A percentile compares a stretch with the other conserved stretches of the same genome.
Evolutionary conservation across 352 stramenopile genomes (phyloP).

Genomic region (Halophytophthora batemanensis): DNA sequence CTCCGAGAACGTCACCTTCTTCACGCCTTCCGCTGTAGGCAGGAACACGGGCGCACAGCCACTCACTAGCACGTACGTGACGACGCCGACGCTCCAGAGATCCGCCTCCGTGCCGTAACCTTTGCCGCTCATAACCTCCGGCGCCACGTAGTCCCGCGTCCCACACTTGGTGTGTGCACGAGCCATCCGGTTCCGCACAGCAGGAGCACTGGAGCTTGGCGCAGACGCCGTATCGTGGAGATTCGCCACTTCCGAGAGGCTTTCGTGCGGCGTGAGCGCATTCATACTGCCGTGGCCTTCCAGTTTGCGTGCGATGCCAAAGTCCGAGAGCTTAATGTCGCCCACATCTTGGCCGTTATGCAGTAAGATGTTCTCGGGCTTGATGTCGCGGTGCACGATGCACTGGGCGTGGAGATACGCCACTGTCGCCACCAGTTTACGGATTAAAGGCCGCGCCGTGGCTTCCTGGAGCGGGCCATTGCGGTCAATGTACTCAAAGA

Average conservation of each 20-base stretch:
- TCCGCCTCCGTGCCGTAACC: constrained; percentile 93
- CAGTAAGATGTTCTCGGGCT: constrained; percentile 83
- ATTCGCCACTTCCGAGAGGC: constrained; percentile 58
- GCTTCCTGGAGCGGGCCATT: constrained; percentile 69
- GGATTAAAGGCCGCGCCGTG: constrained; percentile 62
- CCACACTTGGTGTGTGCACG: constrained; percentile 80
- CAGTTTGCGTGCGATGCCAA: constrained; percentile 76
- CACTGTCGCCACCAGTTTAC: constrained; percentile 73
- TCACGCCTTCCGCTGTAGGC: constrained; percentile 51
- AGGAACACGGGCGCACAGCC: constrained; percentile 78
- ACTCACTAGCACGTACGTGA: constrained; percentile 88
- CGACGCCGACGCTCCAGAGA: constrained; percentile 92
- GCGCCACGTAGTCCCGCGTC: constrained; percentile 80
- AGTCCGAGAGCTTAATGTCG: constrained; percentile 82
- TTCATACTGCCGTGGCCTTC: constrained; percentile 48
- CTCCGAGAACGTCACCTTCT: constrained; percentile 75
- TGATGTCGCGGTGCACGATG: constrained; percentile 86
- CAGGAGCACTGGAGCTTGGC: constrained; percentile 5
- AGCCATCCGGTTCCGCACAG: constrained; percentile 66
- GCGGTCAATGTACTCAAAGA: constrained; percentile 82
- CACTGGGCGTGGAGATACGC: constrained; percentile 80
- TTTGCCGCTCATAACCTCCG: constrained; percentile 87
- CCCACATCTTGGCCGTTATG: constrained; percentile 50
- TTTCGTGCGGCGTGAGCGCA: constrained; percentile 70
- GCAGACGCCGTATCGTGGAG: constrained; percentile 35